Evolutionary conservation across 1,139 yeast genomes (phyloP), one percentile per base, ranked within the genome.

Genomic region (Suhomyces anneliseae): DNA sequence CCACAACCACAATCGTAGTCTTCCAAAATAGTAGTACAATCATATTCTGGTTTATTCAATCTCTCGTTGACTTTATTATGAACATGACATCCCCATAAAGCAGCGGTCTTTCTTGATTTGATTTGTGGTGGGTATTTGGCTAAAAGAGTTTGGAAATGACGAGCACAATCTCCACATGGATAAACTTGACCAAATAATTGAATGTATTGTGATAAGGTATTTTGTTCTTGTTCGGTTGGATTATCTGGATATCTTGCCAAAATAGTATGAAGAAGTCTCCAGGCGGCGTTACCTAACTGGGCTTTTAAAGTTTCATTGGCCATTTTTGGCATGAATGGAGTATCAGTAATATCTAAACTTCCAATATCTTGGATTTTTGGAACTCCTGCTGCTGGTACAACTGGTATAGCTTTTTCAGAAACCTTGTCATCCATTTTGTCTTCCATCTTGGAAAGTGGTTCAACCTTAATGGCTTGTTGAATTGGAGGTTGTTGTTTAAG

Each of bases 1-100:
- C 95, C 97, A 68, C 99, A 93, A 0, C 99, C 99, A 72, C 99
- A 93, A 58, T 90, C 96, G 66, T 93, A 93, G 65, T 89, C 95
- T 58, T 89, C 96, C 50, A 89, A 73, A 46, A 93, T 85, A 9
- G 79, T 83, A 2, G 87, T 76, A 64, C 99, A 93, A 64, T 93
- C 97, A 64, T 90, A 93, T 15, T 74, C 73, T 0, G 78, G 81
- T 58, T 93, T 90, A 6, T 74, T 73, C 44, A 93, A 76, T 43
- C 87, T 71, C 50, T 81, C 82, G 64, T 93, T 93, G 34, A 92
- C 97, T 57, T 72, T 69, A 54, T 95, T 93, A 68, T 93, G 99
- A n/a, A 93, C 77, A 59, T 85, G 85, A 65, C 99, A 93, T 1
- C 99, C 99, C 99, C 99, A 93, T 54, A 88, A 71, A 0, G 97